These are phyloP conservation scores for Breviolum minutum DNA, from an alignment of 73 alveolate genomes.

Conservation along the genomic window DNA sequence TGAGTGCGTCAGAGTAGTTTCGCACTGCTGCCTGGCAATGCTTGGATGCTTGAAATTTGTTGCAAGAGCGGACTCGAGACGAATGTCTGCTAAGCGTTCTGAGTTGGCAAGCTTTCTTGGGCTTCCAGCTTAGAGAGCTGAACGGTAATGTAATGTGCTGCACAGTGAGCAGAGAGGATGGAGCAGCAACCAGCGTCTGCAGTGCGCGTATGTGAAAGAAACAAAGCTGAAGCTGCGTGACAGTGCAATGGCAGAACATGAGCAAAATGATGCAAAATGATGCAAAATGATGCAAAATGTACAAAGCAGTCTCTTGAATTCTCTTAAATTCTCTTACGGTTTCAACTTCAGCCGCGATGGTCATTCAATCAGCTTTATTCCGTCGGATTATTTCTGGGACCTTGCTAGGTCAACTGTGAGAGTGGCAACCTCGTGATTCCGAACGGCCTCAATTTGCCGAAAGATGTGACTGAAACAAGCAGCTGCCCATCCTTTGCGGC, in stretches of 20 bases:
- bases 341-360: too few relatives aligned
- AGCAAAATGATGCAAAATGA: too few relatives aligned
- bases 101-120: slow-evolving; percentile 20
- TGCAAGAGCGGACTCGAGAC: slow-evolving; percentile 8
- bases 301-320: too few relatives aligned
- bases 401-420: slow-evolving; percentile 57
- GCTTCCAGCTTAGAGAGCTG: slow-evolving; percentile 26
- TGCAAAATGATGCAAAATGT: too few relatives aligned
- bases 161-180: slow-evolving; percentile 37
- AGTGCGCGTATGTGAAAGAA: slow-evolving; percentile 19
- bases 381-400: neutral
- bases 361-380: too few relatives aligned
- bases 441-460: slow-evolving; percentile 16
- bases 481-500: slow-evolving; percentile 3
- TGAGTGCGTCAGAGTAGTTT: too few relatives aligned
- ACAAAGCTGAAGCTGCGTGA: neutral
- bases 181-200: slow-evolving; percentile 55
- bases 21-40: slow-evolving; percentile 7
- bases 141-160: neutral
- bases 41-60: slow-evolving; percentile 50
- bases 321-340: too few relatives aligned
- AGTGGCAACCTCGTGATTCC: slow-evolving; percentile 5
- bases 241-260: too few relatives aligned
- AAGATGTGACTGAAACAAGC: neutral
- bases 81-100: neutral